Conservation (phyloP, 192 early-diverging fungal species). For the Backusella morwellensis region DNA sequence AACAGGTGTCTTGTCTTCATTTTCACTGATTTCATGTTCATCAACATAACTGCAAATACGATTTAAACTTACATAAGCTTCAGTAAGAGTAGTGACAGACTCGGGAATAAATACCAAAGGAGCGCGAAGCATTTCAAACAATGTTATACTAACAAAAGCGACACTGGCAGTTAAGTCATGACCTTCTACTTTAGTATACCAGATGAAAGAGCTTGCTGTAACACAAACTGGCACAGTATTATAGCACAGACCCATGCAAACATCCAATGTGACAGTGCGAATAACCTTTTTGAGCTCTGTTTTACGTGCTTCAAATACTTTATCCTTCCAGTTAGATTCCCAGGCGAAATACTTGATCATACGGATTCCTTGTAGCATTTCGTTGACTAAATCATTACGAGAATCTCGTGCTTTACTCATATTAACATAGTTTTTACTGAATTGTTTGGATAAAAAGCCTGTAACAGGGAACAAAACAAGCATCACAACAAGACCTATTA, state of each 20-base stretch:
- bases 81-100: constrained; percentile 47
- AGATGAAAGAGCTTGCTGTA: constrained; percentile 54
- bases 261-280: constrained; percentile 12
- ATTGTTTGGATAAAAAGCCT: constrained; percentile 49
- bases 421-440: constrained; percentile 46
- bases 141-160: constrained; percentile 61
- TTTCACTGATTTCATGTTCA: constrained; percentile 23
- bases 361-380: constrained; percentile 71
- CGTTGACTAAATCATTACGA: constrained; percentile 75
- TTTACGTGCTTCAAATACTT: constrained; percentile 50
- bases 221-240: constrained; percentile 49
- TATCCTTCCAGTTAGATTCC: constrained; percentile 68
- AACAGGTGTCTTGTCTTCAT: neutral
- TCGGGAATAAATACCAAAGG: constrained; percentile 57
- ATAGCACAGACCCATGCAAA: constrained; percentile 38
- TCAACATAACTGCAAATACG: constrained; percentile 45
- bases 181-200: constrained; percentile 50
- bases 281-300: constrained; percentile 22
- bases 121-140: constrained; percentile 57
- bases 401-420: constrained; percentile 67
- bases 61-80: constrained; percentile 53
- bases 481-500: constrained; percentile 74
- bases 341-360: constrained; percentile 90
- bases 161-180: constrained; percentile 46
- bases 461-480: constrained; percentile 59